Conservation (phyloP, 2,329 filamentous ascomycete species). For the Trichoderma afroharzianum region DNA sequence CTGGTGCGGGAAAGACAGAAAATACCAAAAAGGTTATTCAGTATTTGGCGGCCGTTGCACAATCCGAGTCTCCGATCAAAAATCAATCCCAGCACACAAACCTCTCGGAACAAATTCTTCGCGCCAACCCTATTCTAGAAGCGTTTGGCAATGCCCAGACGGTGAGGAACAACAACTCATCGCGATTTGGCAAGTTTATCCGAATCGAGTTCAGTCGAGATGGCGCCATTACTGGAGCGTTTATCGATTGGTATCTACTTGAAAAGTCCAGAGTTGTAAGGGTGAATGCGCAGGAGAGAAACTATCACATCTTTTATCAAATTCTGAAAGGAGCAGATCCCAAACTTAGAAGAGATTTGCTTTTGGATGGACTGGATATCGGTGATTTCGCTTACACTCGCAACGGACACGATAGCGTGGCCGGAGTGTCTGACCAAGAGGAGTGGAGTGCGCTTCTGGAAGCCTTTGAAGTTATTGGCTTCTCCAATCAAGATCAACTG, state of each 20-base stretch:
- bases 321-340: slow-evolving; percentile 78
- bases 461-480: slow-evolving; percentile 92
- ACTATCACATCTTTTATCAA: slow-evolving; percentile 98
- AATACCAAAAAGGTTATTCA: slow-evolving; percentile 99
- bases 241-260: slow-evolving; percentile 96
- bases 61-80: slow-evolving; percentile 68
- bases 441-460: slow-evolving; percentile 91
- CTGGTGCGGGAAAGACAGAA: slow-evolving; percentile 95
- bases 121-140: slow-evolving; percentile 95
- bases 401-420: slow-evolving; percentile 86
- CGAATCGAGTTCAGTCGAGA: slow-evolving; percentile 87
- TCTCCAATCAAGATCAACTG: slow-evolving; percentile 77
- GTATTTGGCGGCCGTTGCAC: slow-evolving; percentile 91
- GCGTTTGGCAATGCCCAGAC: slow-evolving; percentile 98
- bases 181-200: slow-evolving; percentile 97
- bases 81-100: slow-evolving; percentile 67
- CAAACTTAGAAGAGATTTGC: slow-evolving; percentile 69
- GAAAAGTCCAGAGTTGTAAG: slow-evolving; percentile 97
- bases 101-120: slow-evolving; percentile 91
- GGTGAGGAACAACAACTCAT: slow-evolving; percentile 97
- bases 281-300: slow-evolving; percentile 82
- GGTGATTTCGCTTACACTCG: slow-evolving; percentile 90
- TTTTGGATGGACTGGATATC: slow-evolving; percentile 70
- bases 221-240: slow-evolving; percentile 90
- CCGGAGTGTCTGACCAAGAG: slow-evolving; percentile 81